Conservation (phyloP, 2,329 filamentous ascomycete genomes). For the Colletotrichum liriopes region DNA sequence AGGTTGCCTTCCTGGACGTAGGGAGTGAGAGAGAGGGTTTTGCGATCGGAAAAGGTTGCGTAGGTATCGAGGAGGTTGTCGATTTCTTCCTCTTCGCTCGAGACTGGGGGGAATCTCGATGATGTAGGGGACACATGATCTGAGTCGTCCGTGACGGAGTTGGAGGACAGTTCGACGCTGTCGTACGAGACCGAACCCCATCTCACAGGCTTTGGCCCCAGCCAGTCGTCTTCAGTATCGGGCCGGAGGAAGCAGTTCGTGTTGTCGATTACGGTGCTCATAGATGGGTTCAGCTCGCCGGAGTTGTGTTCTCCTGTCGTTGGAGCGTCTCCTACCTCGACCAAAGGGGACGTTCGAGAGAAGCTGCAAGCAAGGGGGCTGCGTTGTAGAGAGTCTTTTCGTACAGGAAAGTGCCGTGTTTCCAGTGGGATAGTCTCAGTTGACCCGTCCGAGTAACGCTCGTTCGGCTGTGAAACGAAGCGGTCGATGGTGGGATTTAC, state of each 20-base stretch:
- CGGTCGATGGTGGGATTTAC: not conserved
- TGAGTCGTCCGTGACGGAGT: not conserved
- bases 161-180: not conserved
- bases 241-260: not conserved
- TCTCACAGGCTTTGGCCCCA: not conserved
- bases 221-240: conserved; percentile 7
- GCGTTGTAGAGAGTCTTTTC: not conserved
- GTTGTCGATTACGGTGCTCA: not conserved
- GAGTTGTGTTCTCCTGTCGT: not conserved
- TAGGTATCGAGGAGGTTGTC: conserved; percentile 20
- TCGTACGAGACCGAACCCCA: not conserved
- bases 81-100: not conserved
- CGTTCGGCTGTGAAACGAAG: not conserved
- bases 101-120: not conserved
- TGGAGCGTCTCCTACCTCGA: not conserved
- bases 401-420: not conserved
- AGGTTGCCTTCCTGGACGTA: not conserved
- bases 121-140: not conserved
- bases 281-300: not conserved
- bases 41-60: not conserved
- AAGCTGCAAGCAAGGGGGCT: not conserved
- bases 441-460: not conserved
- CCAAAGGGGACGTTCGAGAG: not conserved
- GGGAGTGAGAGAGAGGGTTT: not conserved
- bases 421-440: not conserved